Base-by-base conservation (phyloP, 805 yeast species). In the Monosporozyma servazzii region DNA sequence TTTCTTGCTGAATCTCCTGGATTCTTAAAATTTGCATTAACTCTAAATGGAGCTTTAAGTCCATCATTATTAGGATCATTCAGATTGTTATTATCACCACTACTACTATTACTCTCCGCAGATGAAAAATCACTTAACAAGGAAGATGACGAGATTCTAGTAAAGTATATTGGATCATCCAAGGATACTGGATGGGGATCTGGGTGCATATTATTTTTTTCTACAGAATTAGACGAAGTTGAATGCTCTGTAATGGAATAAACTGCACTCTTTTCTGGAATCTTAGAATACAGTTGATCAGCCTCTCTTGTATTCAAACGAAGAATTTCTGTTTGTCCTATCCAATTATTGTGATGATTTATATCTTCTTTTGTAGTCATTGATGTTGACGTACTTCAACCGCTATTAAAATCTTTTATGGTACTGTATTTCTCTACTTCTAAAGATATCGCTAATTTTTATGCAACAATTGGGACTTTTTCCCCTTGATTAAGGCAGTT, bases 211-310 rank as follows among this genome's bases (percentile, higher is more conserved):
- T 31, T 23, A 15, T 7, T 25, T 5, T 20, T 36, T 23, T 56
- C 48, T 13, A 57, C 58, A 7, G 67, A 61, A 2, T 67, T 63
- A 0, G 73, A 66, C 1, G 73, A 18, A 29, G 30, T 17, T 10
- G 37, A 41, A 41, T 41, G 44, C 21, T 41, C 44, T 18, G 25
- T 41, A 41, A 41, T 41, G 9, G 44, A 41, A 23, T 41, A 41
- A 20, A 31, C 18, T 18, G n/a, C 41, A 20, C 31, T 23, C 20
- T 21, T 29, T 17, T 20, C 37, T 5, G 39, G 10, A 18, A 20
- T 20, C 48, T 31, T 30, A 9, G 27, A 45, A 21, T 5, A 21
- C n/a, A 21, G 10, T 13, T 41, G 44, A 13, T 41, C 44, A 13
- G 44, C 3, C 10, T 41, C 27, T 21, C 44, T 41, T 21, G 44